A percentile compares a stretch with the other conserved stretches of the same genome.
These are phyloP conservation scores for Daldinia bambusicola DNA, from an alignment of 495 filamentous ascomycete genomes.

Conservation along the genomic window DNA sequence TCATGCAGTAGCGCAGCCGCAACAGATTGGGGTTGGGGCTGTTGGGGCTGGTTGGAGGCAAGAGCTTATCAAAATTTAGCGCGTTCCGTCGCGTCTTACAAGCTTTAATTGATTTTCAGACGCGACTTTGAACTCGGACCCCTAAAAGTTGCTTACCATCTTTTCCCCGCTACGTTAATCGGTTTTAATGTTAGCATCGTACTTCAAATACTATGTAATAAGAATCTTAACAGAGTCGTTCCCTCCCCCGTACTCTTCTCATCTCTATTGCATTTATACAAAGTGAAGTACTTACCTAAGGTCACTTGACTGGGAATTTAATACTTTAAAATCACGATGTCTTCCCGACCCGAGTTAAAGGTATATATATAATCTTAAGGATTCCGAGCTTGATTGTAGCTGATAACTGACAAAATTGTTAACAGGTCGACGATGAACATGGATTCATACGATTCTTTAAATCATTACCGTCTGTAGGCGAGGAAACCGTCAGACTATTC, in stretches of 20 bases:
- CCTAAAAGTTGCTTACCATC: neutral
- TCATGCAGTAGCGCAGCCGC: constrained; percentile 1
- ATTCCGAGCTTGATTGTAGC: neutral
- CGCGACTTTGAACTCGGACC: constrained; percentile 9
- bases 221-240: neutral
- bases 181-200: neutral
- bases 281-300: neutral
- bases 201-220: constrained; percentile 4
- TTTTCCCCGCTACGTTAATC: neutral
- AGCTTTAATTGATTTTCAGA: constrained; percentile 13
- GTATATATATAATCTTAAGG: constrained; percentile 59
- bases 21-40: neutral
- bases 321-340: constrained; percentile 65
- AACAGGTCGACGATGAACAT: constrained; percentile 91
- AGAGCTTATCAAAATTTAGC: constrained; percentile 8
- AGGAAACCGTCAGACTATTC: constrained; percentile 86
- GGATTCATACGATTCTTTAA: constrained; percentile 97
- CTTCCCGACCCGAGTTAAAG: constrained; percentile 91
- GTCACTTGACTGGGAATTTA: neutral
- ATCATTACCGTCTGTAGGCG: constrained; percentile 71
- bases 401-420: neutral
- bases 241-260: neutral
- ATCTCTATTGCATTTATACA: neutral
- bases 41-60: neutral
- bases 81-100: constrained; percentile 3